A percentile compares a stretch with the other conserved stretches of the same genome.
Evolutionary conservation across 1,284 basidiomycete genomes (phyloP).

Genomic region (Apiotrichum akiyoshidainum): DNA sequence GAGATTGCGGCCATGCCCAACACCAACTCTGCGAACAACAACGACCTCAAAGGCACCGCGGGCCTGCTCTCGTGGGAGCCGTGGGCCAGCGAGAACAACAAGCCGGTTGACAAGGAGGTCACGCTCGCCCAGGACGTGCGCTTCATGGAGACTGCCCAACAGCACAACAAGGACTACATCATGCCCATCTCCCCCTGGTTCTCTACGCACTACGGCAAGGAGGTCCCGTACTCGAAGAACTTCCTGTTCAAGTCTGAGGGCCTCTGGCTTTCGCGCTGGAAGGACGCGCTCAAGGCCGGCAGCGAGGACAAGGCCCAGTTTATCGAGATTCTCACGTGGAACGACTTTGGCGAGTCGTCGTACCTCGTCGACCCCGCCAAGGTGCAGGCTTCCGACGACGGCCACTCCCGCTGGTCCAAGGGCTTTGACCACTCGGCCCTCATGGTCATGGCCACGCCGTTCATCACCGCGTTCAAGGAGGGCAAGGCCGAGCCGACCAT

Average conservation of each 20-base stretch:
- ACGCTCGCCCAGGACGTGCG: slow-evolving; percentile 30
- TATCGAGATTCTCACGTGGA: slow-evolving; percentile 51
- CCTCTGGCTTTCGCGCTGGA: slow-evolving; percentile 49
- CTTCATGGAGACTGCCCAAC: slow-evolving; percentile 29
- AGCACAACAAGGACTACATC: slow-evolving; percentile 43
- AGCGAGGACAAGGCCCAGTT: slow-evolving; percentile 24
- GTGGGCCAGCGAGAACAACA: slow-evolving; percentile 46
- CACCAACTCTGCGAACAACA: slow-evolving; percentile 4
- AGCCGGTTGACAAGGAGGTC: slow-evolving; percentile 33
- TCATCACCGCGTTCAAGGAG: slow-evolving; percentile 49
- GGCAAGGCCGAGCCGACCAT: slow-evolving; percentile 33
- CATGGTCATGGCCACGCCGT: slow-evolving; percentile 47
- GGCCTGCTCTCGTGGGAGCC: slow-evolving; percentile 49
- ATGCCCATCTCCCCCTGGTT: slow-evolving; percentile 50
- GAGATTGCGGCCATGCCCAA: slow-evolving; percentile 44
- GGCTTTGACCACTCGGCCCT: slow-evolving; percentile 46
- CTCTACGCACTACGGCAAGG: slow-evolving; percentile 48
- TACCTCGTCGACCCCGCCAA: slow-evolving; percentile 41
- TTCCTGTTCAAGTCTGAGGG: slow-evolving; percentile 49
- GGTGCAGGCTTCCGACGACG: slow-evolving; percentile 44
- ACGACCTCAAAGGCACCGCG: slow-evolving; percentile 25
- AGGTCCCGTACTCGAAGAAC: slow-evolving; percentile 50
- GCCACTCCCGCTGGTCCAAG: slow-evolving; percentile 39
- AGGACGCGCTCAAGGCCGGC: slow-evolving; percentile 41
- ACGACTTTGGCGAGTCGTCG: slow-evolving; percentile 51